Evolutionary conservation across 345 rosid genomes (phyloP).

Genomic region (Alliaria petiolata): DNA sequence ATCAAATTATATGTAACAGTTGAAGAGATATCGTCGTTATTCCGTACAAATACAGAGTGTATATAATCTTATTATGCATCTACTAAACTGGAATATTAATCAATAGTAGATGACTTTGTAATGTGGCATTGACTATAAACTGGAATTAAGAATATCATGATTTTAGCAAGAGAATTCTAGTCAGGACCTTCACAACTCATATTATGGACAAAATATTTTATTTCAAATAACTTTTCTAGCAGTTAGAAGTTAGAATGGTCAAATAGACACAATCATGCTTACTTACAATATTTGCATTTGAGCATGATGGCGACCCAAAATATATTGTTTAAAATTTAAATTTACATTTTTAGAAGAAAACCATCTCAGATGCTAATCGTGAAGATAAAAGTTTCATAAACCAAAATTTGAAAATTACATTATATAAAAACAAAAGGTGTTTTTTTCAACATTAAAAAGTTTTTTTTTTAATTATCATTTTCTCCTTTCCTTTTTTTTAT

Average conservation of each 20-base stretch:
- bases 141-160: no score
- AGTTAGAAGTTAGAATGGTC: slow-evolving; percentile 1
- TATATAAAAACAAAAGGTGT: not conserved
- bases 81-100: not conserved
- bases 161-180: not conserved
- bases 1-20: not conserved
- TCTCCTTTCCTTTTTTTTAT: not conserved
- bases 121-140: no score
- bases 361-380: not conserved
- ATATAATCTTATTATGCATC: not conserved
- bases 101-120: not conserved
- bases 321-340: not conserved
- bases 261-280: slow-evolving; percentile 12
- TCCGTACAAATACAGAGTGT: no score
- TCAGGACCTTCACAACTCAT: not conserved
- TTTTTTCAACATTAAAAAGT: not conserved
- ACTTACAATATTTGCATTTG: not conserved
- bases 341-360: no score
- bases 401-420: no score
- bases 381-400: not conserved
- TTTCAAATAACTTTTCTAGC: not conserved
- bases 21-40: not conserved
- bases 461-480: not conserved
- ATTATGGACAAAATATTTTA: not conserved
- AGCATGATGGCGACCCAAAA: not conserved